A percentile compares a stretch with the other conserved stretches of the same genome.
Evolutionary conservation across 1,139 yeast genomes (phyloP).

Genomic region (Lodderomyces metapsilosis): DNA sequence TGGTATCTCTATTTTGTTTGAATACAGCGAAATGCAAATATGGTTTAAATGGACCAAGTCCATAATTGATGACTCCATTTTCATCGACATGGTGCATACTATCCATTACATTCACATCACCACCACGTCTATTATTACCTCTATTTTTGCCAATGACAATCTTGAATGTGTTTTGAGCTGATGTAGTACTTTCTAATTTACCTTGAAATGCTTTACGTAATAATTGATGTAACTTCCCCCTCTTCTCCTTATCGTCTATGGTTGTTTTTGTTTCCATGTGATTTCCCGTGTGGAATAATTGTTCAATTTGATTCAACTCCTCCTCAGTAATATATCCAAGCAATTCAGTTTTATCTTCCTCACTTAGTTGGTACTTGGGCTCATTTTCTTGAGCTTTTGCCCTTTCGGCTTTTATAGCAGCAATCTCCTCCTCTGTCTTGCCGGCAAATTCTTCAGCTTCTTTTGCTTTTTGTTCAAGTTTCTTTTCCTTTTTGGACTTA

Average conservation of each 20-base stretch:
- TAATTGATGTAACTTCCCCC: constrained; percentile 77
- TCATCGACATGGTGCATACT: constrained; percentile 52
- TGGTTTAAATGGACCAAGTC: constrained; percentile 67
- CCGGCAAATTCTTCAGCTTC: constrained; percentile 33
- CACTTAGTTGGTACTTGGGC: constrained; percentile 41
- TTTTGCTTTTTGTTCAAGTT: constrained; percentile 44
- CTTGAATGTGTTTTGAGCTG: constrained; percentile 62
- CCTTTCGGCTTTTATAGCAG: constrained; percentile 25
- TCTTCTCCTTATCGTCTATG: constrained; percentile 64
- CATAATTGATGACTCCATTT: constrained; percentile 48
- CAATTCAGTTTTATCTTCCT: constrained; percentile 47
- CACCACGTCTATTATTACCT: constrained; percentile 16
- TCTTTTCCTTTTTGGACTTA: constrained; percentile 50
- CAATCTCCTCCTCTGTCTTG: constrained; percentile 27
- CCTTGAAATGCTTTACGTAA: constrained; percentile 73
- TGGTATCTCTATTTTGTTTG: constrained; percentile 95
- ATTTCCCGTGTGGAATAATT: constrained; percentile 55
- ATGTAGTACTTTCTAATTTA: constrained; percentile 75
- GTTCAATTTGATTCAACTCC: constrained; percentile 55
- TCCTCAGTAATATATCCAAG: constrained; percentile 56
- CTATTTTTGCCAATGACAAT: constrained; percentile 49
- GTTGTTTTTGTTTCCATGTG: constrained; percentile 57
- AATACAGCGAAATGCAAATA: constrained; percentile 78
- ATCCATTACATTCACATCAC: constrained; percentile 33
- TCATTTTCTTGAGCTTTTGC: constrained; percentile 21